Conservation (phyloP, 257 asterid species). For the Scutellaria barbata region DNA sequence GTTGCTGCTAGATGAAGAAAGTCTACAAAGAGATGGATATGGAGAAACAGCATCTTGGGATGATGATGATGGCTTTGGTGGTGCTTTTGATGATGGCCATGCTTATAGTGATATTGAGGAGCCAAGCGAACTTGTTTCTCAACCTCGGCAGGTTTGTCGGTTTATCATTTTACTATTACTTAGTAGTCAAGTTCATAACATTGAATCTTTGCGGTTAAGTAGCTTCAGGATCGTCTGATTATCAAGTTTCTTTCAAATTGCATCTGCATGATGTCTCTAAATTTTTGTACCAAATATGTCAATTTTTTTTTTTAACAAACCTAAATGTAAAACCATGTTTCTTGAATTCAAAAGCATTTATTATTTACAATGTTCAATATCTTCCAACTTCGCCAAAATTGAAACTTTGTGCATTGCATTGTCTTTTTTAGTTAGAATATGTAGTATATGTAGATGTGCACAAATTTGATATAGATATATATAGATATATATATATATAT, state of each 20-base stretch:
- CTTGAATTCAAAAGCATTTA: neutral
- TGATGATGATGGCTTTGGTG: conserved; percentile 64
- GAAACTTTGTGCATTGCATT: neutral
- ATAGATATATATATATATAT: too few species aligned
- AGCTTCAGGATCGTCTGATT: conserved; percentile 1
- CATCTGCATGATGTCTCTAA: neutral
- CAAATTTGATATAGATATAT: neutral
- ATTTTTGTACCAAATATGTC: neutral
- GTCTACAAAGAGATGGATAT: conserved; percentile 55
- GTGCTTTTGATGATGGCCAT: conserved; percentile 59
- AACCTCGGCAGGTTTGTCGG: conserved; percentile 89
- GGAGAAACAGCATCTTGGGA: conserved; percentile 74
- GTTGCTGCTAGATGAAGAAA: conserved; percentile 54
- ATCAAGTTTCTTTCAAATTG: neutral
- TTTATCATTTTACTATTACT: conserved; percentile 14
- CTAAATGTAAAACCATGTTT: neutral
- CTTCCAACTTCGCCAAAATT: neutral
- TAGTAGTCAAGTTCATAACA: neutral
- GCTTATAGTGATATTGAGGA: conserved; percentile 66
- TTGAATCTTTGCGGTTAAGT: conserved; percentile 7
- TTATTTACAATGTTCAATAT: too few species aligned
- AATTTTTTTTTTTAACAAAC: neutral
- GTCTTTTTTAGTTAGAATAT: neutral
- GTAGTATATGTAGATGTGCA: neutral
- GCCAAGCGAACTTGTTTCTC: conserved; percentile 74